These are phyloP conservation scores for Blastobotrys mokoenaii DNA, from an alignment of 805 yeast species.

Conservation along the genomic window DNA sequence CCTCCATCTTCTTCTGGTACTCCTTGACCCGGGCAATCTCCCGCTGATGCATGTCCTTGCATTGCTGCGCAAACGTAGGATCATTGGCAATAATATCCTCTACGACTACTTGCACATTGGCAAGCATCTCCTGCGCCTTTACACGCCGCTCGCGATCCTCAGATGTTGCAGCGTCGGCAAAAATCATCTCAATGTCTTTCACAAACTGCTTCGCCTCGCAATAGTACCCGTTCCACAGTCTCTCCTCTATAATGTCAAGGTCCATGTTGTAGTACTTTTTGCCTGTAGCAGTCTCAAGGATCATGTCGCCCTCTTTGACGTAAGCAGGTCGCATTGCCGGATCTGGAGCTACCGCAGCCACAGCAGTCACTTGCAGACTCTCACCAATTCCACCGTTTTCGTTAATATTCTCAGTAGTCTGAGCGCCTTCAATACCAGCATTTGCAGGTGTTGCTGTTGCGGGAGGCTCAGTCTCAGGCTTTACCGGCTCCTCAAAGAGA, in stretches of 20 bases:
- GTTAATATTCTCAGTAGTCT: no score
- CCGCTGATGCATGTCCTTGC: conserved; percentile 62
- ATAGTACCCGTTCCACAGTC: conserved; percentile 94
- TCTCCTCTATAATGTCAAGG: conserved; percentile 84
- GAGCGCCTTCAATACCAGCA: no score
- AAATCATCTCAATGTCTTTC: conserved; percentile 76
- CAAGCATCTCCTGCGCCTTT: conserved; percentile 88
- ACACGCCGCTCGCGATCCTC: conserved; percentile 79
- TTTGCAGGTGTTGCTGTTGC: no score
- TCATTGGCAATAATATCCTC: conserved; percentile 58
- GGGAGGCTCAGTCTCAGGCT: conserved; percentile 25
- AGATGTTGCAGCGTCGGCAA: conserved; percentile 59
- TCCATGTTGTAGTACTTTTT: conserved; percentile 78
- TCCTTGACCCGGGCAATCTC: conserved; percentile 16
- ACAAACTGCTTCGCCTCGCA: conserved; percentile 87
- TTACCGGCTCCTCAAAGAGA: conserved; percentile 41
- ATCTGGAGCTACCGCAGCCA: conserved; percentile 5
- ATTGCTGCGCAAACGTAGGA: conserved; percentile 65
- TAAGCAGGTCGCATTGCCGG: conserved; percentile 12
- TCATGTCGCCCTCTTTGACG: conserved; percentile 49
- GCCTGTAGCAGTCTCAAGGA: conserved; percentile 71
- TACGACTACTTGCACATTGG: conserved; percentile 91
- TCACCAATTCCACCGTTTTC: no score
- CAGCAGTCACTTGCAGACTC: no score
- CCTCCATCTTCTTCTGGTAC: conserved; percentile 3